Conservation (phyloP, 2,329 filamentous ascomycete species). For the Botrytis aclada region DNA sequence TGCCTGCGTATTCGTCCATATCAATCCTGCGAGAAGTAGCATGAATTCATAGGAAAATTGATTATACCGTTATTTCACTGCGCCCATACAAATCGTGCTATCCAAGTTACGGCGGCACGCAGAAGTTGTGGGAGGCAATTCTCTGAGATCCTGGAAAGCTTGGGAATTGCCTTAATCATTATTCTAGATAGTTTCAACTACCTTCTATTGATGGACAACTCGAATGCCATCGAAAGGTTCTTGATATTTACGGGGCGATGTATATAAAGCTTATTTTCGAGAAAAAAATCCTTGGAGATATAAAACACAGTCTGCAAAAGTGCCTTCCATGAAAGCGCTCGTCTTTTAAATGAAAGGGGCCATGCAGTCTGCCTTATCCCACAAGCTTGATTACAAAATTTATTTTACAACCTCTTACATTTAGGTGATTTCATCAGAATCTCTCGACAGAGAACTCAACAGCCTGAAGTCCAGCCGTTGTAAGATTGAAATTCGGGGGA, state of each 20-base stretch:
- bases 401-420: not conserved
- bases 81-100: too few species aligned
- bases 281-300: not conserved
- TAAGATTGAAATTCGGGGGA: not conserved
- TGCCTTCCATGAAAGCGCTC: accelerated
- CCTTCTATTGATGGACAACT: accelerated
- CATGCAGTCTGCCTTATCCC: not conserved
- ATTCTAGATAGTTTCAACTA: not conserved
- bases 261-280: not conserved
- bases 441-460: accelerated
- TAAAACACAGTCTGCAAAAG: not conserved
- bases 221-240: not conserved
- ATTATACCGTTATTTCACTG: too few species aligned
- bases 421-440: not conserved
- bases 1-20: too few species aligned
- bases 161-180: not conserved
- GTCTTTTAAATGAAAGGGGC: accelerated
- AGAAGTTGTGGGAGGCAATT: not conserved
- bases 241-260: accelerated
- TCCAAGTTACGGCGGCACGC: too few species aligned
- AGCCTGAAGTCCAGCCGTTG: not conserved
- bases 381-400: not conserved
- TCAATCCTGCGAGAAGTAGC: too few species aligned
- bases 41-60: too few species aligned
- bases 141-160: accelerated